Percentiles rank a stretch among this genome's conserved stretches.
Conservation (phyloP, 2,329 filamentous ascomycete genomes). For the Fusarium denticulatum region DNA sequence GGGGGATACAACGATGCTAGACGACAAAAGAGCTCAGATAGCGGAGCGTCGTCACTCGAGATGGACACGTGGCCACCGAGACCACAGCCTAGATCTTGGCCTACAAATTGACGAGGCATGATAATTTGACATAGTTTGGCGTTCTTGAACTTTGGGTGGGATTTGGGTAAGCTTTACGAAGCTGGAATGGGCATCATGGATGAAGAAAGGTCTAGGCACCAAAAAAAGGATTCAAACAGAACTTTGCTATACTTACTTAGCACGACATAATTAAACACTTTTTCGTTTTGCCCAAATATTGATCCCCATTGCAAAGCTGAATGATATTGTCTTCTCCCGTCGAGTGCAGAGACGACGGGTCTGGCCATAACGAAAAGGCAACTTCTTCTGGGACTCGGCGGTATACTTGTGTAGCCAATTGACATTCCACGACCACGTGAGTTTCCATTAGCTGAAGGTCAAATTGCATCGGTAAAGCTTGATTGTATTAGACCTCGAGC, state of each 20-base stretch:
- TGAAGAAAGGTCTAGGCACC: background rate
- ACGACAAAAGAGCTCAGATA: conserved; percentile 32
- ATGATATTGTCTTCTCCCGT: background rate
- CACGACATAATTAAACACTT: background rate
- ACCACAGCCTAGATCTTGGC: conserved; percentile 36
- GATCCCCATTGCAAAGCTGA: background rate
- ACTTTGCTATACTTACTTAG: background rate
- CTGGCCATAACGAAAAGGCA: background rate
- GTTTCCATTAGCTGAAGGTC: background rate
- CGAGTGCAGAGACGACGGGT: background rate
- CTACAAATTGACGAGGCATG: conserved; percentile 5
- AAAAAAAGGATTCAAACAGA: background rate
- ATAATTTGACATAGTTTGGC: conserved; percentile 16
- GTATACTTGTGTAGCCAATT: background rate
- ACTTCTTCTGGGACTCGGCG: background rate
- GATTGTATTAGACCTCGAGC: background rate
- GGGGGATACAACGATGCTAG: conserved; percentile 16
- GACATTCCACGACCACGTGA: background rate
- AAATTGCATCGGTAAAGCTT: background rate
- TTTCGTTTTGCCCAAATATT: background rate
- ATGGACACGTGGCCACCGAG: conserved; percentile 37
- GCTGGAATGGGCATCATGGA: background rate
- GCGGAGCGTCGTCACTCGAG: conserved; percentile 35
- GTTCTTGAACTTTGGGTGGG: conserved; percentile 9
- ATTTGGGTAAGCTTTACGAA: conserved; percentile 6